phyloP scores from a whole-genome alignment of 805 yeast species.

The Yarrowia divulgata region DNA sequence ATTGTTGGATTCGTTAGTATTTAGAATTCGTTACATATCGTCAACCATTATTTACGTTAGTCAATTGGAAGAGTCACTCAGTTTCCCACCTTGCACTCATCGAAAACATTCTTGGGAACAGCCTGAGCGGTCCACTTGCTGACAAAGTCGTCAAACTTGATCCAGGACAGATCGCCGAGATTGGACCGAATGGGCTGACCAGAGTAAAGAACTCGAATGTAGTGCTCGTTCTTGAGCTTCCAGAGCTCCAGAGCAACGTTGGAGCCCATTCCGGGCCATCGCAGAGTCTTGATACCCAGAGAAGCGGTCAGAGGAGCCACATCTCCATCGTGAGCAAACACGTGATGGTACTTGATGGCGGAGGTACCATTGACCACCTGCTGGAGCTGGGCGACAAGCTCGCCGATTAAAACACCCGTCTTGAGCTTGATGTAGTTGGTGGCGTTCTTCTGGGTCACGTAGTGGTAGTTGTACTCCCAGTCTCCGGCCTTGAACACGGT shows the following conservation, averaged over 20 bases:
- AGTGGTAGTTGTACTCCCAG: constrained; percentile 56
- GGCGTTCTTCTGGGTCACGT: constrained; percentile 50
- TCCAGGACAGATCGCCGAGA: constrained; percentile 40
- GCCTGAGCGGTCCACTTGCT: constrained; percentile 7
- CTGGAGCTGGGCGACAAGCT: constrained; percentile 50
- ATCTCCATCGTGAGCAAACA: constrained; percentile 56
- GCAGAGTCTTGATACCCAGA: constrained; percentile 50
- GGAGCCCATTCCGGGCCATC: constrained; percentile 62
- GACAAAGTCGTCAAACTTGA: constrained; percentile 40
- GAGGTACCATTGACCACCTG: constrained; percentile 48
- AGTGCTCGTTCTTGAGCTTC: constrained; percentile 46
- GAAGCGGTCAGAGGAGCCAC: constrained; percentile 51
- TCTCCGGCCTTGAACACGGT: constrained; percentile 56
- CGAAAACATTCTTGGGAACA: constrained; percentile 14
- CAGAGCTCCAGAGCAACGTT: constrained; percentile 55
- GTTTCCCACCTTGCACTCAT: constrained; percentile 23
- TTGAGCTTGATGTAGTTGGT: constrained; percentile 50
- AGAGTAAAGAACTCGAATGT: constrained; percentile 52
- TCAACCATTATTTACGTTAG: not conserved
- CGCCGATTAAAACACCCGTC: constrained; percentile 53
- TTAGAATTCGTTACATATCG: too few species aligned
- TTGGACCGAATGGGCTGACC: constrained; percentile 47
- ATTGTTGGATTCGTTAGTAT: too few species aligned
- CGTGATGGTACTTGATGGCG: constrained; percentile 52
- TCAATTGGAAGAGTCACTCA: not conserved